Evolutionary conservation across 2,329 filamentous ascomycete species (phyloP), one percentile per base, ranked within the genome.

Genomic region (Diaporthe sp.): DNA sequence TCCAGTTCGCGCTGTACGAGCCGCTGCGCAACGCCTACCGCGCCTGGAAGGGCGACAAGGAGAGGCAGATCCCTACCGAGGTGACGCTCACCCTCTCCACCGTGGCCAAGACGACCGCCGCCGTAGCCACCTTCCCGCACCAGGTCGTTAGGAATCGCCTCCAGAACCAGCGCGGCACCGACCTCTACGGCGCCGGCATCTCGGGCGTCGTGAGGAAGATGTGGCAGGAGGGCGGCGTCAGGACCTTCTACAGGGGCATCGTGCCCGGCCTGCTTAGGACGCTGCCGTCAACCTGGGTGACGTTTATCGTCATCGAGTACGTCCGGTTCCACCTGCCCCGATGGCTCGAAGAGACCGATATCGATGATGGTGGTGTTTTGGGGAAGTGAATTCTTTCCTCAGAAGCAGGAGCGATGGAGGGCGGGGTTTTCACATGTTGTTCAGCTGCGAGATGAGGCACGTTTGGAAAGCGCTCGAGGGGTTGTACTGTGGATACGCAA

Each of bases 1-100:
- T 99, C 37, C 97, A 98, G 84, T 99, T 99, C 83, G 95, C 95
- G 85, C 95, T 97, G 28, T 99, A 99, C 84, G 97, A 99, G 83
- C 90, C 91, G 0, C 81, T 90, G 28, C 91, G 91, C 84, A 84
- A 87, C 71, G 79, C 87, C 75, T 92, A 93, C 79, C 87, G 93
- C 76, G 85, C 88, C 1, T 82, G 83, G n/a, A 83, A 84, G 68
- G 39, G 67, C 22, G 42, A 28, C 15, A 17, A 22, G 44, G 6
- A 49, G 20, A 20, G 4, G 44, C 83, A 86, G 34, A 86, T 97
- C 76, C 89, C 88, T 71, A 95, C 94, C 81, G 87, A 93, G 81
- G 94, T 96, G 76, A 97, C 94, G 51, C 86, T 98, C n/a, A 87
- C 92, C 42, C 90, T 98, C 53, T 97, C 95, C 55, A 94, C 94